Evolutionary conservation across 306 rosid genomes (phyloP).

Genomic region (Crataegus laevigata): DNA sequence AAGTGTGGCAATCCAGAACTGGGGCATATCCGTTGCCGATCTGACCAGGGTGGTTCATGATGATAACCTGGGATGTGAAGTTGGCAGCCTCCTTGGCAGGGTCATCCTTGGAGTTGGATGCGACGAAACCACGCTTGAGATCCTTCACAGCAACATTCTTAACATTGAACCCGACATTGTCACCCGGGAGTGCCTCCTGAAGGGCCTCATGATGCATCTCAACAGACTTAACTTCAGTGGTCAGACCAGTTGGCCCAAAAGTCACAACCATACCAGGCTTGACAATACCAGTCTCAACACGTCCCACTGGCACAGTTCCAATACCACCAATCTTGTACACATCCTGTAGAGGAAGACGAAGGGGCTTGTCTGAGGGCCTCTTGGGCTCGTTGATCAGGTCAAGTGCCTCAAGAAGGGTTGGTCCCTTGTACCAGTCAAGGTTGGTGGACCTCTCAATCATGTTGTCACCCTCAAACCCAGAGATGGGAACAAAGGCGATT

Average conservation of each 20-base stretch:
- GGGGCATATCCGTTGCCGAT: slow-evolving; percentile 28
- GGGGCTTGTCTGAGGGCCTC: slow-evolving; percentile 33
- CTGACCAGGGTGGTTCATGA: slow-evolving; percentile 36
- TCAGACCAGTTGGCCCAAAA: slow-evolving; percentile 25
- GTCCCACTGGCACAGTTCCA: slow-evolving; percentile 30
- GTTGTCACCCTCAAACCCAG: slow-evolving; percentile 22
- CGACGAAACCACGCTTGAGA: slow-evolving; percentile 24
- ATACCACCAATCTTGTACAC: slow-evolving; percentile 39
- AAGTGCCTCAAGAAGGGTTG: slow-evolving; percentile 29
- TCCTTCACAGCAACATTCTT: slow-evolving; percentile 30
- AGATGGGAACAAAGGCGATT: slow-evolving; percentile 27
- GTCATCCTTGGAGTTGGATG: slow-evolving; percentile 20
- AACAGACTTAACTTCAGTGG: slow-evolving; percentile 31
- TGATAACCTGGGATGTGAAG: slow-evolving; percentile 27
- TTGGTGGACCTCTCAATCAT: slow-evolving; percentile 28
- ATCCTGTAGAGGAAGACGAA: slow-evolving; percentile 33
- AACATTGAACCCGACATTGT: slow-evolving; percentile 18
- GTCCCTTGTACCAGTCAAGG: slow-evolving; percentile 40
- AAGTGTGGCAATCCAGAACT: slow-evolving; percentile 36
- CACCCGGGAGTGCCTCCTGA: slow-evolving; percentile 13
- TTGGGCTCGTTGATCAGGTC: slow-evolving; percentile 27
- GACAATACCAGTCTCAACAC: slow-evolving; percentile 22
- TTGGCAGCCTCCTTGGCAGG: slow-evolving; percentile 28
- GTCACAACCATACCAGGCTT: slow-evolving; percentile 29
- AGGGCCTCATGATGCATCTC: slow-evolving; percentile 34